phyloP scores from a whole-genome alignment of 2,329 filamentous ascomycete species.

The Aureobasidium uvarum region DNA sequence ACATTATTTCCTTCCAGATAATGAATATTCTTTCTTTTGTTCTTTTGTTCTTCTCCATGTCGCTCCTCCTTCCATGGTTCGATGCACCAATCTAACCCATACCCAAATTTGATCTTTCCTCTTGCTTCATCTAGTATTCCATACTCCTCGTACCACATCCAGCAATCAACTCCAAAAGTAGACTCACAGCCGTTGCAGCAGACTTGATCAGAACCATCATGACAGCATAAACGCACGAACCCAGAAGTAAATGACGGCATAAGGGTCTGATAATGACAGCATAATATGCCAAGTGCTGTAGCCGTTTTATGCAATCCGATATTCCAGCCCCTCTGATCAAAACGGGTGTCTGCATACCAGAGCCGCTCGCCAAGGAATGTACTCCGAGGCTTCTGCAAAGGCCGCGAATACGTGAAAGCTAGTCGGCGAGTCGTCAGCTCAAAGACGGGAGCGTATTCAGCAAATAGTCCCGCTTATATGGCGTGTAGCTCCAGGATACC shows the following conservation, averaged over 20 bases:
- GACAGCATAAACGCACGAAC: neutral
- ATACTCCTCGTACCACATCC: neutral
- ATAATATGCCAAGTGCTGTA: neutral
- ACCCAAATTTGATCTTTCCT: too few relatives aligned
- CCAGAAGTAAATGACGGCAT: neutral
- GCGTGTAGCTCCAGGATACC: too few relatives aligned
- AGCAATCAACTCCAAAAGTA: neutral
- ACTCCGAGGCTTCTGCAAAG: neutral
- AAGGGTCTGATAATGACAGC: conserved; percentile 2
- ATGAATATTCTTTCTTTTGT: neutral
- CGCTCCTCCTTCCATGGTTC: too few relatives aligned
- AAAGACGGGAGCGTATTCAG: too few relatives aligned
- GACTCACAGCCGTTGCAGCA: conserved; percentile 1
- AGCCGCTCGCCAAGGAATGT: neutral
- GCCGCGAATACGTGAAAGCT: neutral
- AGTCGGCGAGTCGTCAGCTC: neutral
- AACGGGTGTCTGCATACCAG: conserved; percentile 17
- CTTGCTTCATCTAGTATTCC: neutral
- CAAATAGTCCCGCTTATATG: too few relatives aligned
- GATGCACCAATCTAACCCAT: too few relatives aligned
- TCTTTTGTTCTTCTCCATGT: too few relatives aligned
- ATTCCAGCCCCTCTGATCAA: neutral
- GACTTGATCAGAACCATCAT: neutral
- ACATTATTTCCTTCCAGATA: neutral
- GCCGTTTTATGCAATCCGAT: neutral